Percentiles rank a stretch among this genome's conserved stretches.
Conservation (phyloP, 2,329 filamentous ascomycete genomes). For the Emergomyces orientalis region DNA sequence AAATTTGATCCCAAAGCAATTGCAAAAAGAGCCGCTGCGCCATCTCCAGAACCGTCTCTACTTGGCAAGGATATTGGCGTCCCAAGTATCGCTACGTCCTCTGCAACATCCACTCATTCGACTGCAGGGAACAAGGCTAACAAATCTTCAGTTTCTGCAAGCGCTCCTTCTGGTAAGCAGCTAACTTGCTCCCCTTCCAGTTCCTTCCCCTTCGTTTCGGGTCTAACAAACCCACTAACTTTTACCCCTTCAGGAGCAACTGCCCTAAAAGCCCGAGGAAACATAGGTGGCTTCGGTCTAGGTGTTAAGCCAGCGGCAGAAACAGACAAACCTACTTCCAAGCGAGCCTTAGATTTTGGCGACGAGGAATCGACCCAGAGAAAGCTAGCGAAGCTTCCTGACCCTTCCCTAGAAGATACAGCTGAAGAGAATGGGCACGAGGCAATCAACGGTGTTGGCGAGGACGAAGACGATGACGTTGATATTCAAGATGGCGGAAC, state of each 20-base stretch:
- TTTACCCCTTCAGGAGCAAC: constrained; percentile 32
- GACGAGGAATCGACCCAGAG: constrained; percentile 80
- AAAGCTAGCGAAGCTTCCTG: constrained; percentile 84
- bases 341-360: constrained; percentile 71
- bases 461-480: constrained; percentile 62
- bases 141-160: constrained; percentile 35
- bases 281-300: constrained; percentile 78
- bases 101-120: constrained; percentile 34
- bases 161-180: constrained; percentile 33
- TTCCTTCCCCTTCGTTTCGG: background rate
- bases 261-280: constrained; percentile 56
- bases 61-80: constrained; percentile 49
- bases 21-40: constrained; percentile 62
- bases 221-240: constrained; percentile 7
- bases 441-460: constrained; percentile 33
- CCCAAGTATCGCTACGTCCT: constrained; percentile 39
- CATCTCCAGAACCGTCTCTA: constrained; percentile 45
- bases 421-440: constrained; percentile 50
- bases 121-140: constrained; percentile 34
- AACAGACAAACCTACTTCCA: constrained; percentile 55
- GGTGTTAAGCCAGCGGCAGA: constrained; percentile 57
- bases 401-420: constrained; percentile 56
- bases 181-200: constrained; percentile 1
- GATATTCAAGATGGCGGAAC: constrained; percentile 68
- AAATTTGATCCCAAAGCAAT: constrained; percentile 86